Percentiles rank a stretch among this genome's conserved stretches.
Evolutionary conservation across 441 rosid genomes (phyloP).

Genomic region (Melastoma candidum): DNA sequence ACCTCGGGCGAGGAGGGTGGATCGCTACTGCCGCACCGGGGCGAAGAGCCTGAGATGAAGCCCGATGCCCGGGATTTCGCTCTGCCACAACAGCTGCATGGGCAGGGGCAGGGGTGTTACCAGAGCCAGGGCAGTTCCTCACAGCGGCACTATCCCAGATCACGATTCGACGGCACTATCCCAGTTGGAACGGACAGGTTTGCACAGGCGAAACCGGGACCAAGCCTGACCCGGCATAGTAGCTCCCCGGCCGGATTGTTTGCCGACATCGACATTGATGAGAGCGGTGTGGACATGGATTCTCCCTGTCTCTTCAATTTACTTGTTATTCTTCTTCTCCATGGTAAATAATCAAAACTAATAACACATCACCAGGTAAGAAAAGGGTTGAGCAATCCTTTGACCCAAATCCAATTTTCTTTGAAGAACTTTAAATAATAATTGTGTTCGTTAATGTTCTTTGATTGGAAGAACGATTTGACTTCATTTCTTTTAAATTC

Average conservation of each 20-base stretch:
- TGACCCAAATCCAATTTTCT: too few species aligned
- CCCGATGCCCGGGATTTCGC: background rate
- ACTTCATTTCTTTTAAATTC: too few species aligned
- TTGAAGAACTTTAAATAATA: too few species aligned
- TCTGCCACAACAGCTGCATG: background rate
- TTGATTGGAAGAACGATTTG: too few species aligned
- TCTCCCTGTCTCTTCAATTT: background rate
- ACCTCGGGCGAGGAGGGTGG: conserved; percentile 23
- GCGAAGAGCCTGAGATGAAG: conserved; percentile 5
- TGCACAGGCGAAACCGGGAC: conserved; percentile 5
- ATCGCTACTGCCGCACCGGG: conserved; percentile 9
- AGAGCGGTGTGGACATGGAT: conserved; percentile 2
- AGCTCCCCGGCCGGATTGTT: conserved; percentile 19
- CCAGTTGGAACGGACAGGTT: background rate
- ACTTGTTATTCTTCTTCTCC: background rate
- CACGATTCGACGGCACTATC: too few species aligned
- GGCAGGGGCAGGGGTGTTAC: background rate
- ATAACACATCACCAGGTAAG: too few species aligned
- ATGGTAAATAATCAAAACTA: background rate
- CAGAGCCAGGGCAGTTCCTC: conserved; percentile 14
- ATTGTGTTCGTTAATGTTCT: too few species aligned
- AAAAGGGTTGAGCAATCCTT: too few species aligned
- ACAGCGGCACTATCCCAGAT: background rate
- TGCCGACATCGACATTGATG: conserved; percentile 8
- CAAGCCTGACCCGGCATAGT: conserved; percentile 13